Base-by-base conservation (phyloP, 345 rosid genomes). In the Trapa bicornis region DNA sequence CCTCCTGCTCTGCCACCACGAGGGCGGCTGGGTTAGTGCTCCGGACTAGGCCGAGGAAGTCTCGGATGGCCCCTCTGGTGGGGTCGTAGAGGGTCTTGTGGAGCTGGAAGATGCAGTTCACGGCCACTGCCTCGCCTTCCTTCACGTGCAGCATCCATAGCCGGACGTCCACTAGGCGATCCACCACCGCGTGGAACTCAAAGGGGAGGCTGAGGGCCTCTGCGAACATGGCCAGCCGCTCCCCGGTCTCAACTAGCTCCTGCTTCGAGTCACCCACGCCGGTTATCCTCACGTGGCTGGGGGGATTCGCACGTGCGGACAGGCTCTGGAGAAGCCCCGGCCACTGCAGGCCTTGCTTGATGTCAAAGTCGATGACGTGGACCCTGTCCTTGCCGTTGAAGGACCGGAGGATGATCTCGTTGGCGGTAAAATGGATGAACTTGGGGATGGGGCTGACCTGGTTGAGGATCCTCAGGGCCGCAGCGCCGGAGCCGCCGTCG, bases 141-240 rank as follows among this genome's bases (percentile, higher is more conserved):
- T 90, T 93, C 72, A 93, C 92, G 77, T 93, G 99, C 42, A 93
- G 97, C 99, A 93, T 93, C 99, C 99, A 93, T 73, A 93, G 72
- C 76, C 99, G 84, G 67, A 90, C 99, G 70, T 93, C 99, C 68
- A 90, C 99, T 47, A 93, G 78, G 73, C 97, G 80, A 76, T 93
- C 99, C 47, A 93, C 95, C 0, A 93, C 97, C 0, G 97, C 91
- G 45, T 93, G 99, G 68, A 93, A 93, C 87, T 90, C 97, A 37
- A 93, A 93, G 29, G 85, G 88, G 60, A 93, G 77, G 80, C 86
- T 84, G 80, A 93, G 76, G 2, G 88, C 87, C 73, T 88, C 92
- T 0, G 99, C 96, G 63, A 90, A 90, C 47, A 85, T 83, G 5
- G 86, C 77, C 39, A 93, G 94, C 64, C 99, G 84, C 66, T 88